Conservation (phyloP, 1,139 yeast species). For the Saccharomyces pastorianus region DNA sequence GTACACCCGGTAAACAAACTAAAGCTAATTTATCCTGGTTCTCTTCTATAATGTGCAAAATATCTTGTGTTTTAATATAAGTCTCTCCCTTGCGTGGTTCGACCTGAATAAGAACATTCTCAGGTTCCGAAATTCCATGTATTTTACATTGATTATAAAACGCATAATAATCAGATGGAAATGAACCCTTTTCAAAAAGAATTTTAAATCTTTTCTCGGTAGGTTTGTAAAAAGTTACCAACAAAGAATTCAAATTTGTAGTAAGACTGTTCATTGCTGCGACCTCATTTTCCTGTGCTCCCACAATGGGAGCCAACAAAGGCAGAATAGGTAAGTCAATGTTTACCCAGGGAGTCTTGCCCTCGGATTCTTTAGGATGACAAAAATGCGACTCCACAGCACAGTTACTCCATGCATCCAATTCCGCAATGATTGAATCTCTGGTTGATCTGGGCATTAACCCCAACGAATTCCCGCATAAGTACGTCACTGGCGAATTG, state of each 20-base stretch:
- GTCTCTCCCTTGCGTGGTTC: constrained; percentile 51
- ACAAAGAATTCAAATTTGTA: constrained; percentile 64
- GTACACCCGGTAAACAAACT: constrained; percentile 72
- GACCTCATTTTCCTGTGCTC: constrained; percentile 65
- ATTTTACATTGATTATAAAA: constrained; percentile 63
- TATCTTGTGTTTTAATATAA: constrained; percentile 53
- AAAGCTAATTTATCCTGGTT: constrained; percentile 37
- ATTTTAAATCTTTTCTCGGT: constrained; percentile 53
- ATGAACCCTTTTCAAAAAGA: constrained; percentile 76
- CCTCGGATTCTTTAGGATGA: constrained; percentile 40
- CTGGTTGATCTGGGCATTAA: constrained; percentile 67
- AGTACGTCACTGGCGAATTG: constrained; percentile 36
- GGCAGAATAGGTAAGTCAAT: constrained; percentile 72
- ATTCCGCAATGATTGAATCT: constrained; percentile 52
- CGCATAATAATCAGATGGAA: constrained; percentile 89
- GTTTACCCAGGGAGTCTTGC: constrained; percentile 63
- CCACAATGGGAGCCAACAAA: constrained; percentile 63
- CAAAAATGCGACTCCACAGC: constrained; percentile 83
- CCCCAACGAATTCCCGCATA: constrained; percentile 90
- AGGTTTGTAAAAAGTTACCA: constrained; percentile 72
- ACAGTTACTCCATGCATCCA: constrained; percentile 70
- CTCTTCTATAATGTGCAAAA: constrained; percentile 47
- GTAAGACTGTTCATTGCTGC: constrained; percentile 87
- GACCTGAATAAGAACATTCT: constrained; percentile 56
- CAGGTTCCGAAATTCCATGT: constrained; percentile 42